Evolutionary conservation across 2,329 filamentous ascomycete genomes (phyloP), one percentile per base, ranked within the genome.

Genomic region (Neofusicoccum ribis): DNA sequence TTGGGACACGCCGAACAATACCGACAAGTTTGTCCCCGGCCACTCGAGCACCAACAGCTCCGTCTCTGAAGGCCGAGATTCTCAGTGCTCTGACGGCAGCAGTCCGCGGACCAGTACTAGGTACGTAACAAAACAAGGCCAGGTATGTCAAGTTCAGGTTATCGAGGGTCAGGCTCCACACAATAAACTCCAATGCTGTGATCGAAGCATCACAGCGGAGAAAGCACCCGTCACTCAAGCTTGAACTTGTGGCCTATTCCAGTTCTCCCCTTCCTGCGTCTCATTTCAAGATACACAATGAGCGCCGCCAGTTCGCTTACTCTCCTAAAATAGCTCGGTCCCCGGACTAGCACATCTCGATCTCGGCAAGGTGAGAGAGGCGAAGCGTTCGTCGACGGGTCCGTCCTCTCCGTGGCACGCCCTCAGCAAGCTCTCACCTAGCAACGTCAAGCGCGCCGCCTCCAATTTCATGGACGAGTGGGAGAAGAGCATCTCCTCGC

Each of bases 381-480:
- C 31, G 47, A 11, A 60, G 63, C 70, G 5, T 71, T 71, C 60
- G 72, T 76, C 60, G 54, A 11, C 46, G 64, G 69, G 5, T 71
- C 70, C 62, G 71, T 74, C 60, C 58, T 77, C 83, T 7, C 80
- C 90, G 34, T 92, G 91, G 80, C 88, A 89, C 56, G 85, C 89
- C 54, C 84, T 96, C 64, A 89, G 88, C 73, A 88, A 89, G 68
- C 79, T 93, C 47, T 86, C 87, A 8, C 91, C 93, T 0, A 88
- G 88, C 70, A 93, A 92, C 71, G 80, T 97, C 70, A 91, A 92
- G 74, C 86, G 88, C 43, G 94, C 91, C 0, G 91, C 93, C n/a
- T 91, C 89, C 41, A 91, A 90, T 68, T 83, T 97, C 65, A 92
- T 97, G 87, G 90, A 89, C 69, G 93, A 97, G 74, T 96, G 92